Evolutionary conservation across 2,329 filamentous ascomycete species (phyloP).

Genomic region (Periglandula ipomoeae): DNA sequence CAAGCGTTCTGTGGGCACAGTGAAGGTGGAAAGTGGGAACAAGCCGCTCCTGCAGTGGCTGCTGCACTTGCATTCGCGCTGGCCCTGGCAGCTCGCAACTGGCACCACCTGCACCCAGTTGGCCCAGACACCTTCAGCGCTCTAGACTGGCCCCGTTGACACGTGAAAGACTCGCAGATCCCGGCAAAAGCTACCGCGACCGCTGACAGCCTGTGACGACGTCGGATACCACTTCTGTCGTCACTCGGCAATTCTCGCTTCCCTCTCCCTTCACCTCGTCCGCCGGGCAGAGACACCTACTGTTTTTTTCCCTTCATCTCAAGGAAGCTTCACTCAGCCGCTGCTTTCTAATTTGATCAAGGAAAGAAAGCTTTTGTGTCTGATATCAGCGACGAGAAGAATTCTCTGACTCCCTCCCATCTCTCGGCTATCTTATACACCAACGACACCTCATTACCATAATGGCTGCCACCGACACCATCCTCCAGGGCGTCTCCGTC

Average conservation of each 20-base stretch:
- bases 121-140: conserved; percentile 6
- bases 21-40: not conserved
- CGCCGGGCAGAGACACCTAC: too few relatives aligned
- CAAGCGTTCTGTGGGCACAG: not conserved
- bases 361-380: not conserved
- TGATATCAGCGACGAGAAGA: not conserved
- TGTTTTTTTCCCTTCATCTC: not conserved
- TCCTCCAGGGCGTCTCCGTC: conserved; percentile 83
- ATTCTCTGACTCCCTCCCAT: conserved; percentile 1
- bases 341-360: not conserved
- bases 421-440: not conserved
- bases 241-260: conserved; percentile 4
- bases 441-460: conserved; percentile 9
- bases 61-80: too few relatives aligned
- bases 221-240: conserved; percentile 3
- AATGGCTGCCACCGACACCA: conserved; percentile 64
- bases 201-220: conserved; percentile 4
- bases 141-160: conserved; percentile 15
- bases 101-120: too few relatives aligned
- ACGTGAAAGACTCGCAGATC: conserved; percentile 22
- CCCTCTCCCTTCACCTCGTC: conserved; percentile 1
- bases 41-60: not conserved
- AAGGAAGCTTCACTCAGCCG: not conserved
- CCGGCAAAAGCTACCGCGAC: not conserved
- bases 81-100: too few relatives aligned